Base-by-base conservation (phyloP, 2,329 filamentous ascomycete species). In the Elsinoe arachidis region DNA sequence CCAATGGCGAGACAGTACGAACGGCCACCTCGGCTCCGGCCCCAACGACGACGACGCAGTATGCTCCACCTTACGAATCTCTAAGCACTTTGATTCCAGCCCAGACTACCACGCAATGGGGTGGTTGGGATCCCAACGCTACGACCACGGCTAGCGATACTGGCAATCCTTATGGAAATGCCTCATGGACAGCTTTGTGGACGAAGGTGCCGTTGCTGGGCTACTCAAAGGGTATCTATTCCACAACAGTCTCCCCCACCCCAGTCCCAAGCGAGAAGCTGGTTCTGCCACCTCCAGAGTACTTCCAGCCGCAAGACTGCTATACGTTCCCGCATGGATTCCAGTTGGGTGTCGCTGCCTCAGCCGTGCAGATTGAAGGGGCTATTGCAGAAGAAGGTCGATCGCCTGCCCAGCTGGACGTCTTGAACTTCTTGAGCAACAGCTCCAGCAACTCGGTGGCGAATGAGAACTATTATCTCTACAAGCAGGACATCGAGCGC, bases 201-300 rank as follows among this genome's bases (percentile, higher is more conserved):
- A 26, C 23, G 23, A 26, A 26, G 3, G 23, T 26, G 23, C 23
- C 23, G 23, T 26, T 26, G 23, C 23, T 6, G 23, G 23, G 23
- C 3, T 26, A 26, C 23, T 26, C 23, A 26, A 26, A 26, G 6
- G 23, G 23, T 6, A 26, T 26, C 23, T 26, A 26, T 26, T 26
- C 23, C 2, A 80, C 80, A 0, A 83, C 80, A 0, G 79, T 80
- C 1, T 72, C 70, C 3, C 78, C 81, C 0, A 84, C 80, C 0
- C 73, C 80, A 0, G 67, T 84, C 1, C 77, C 80, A 0, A 79
- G 72, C 1, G 76, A 69, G 55, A 79, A 83, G 58, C 72, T 84
- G 1, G 69, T 83, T 5, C 71, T 81, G 0, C 81, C 81, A 0
- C 80, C 81, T 0, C 65, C 70, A 1, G 75, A 78, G 51, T 79